These are phyloP conservation scores for Hawksworthiomyces lignivorus DNA, from an alignment of 2,329 filamentous ascomycete species.

Conservation along the genomic window DNA sequence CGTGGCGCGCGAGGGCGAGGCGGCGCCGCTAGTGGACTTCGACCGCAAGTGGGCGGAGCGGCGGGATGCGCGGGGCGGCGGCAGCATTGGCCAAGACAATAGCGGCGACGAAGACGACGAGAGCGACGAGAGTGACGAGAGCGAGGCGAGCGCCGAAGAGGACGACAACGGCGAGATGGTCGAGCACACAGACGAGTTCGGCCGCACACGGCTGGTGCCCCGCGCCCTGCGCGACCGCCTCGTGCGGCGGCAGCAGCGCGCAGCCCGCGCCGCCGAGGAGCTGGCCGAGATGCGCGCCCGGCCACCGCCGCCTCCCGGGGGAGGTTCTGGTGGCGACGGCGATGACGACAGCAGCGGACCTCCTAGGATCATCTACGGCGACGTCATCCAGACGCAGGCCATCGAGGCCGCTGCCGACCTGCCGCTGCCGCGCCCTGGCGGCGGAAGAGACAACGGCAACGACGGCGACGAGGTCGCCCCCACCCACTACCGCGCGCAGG, in stretches of 20 bases:
- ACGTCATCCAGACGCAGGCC: slow-evolving; percentile 73
- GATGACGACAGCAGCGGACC: slow-evolving; percentile 32
- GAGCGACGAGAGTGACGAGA: slow-evolving; percentile 67
- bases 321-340: too few relatives aligned
- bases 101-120: slow-evolving; percentile 27
- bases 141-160: slow-evolving; percentile 58
- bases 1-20: slow-evolving; percentile 56
- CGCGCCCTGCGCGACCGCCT: slow-evolving; percentile 58
- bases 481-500: slow-evolving; percentile 76
- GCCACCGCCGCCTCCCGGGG: slow-evolving; percentile 47
- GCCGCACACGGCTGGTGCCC: slow-evolving; percentile 68
- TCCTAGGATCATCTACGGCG: slow-evolving; percentile 83
- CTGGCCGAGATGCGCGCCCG: slow-evolving; percentile 62
- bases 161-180: slow-evolving; percentile 51
- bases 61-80: slow-evolving; percentile 46
- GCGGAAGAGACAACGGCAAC: slow-evolving; percentile 35
- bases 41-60: slow-evolving; percentile 89
- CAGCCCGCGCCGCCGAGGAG: slow-evolving; percentile 44
- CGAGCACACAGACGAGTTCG: slow-evolving; percentile 88
- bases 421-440: slow-evolving; percentile 75
- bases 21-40: slow-evolving; percentile 77
- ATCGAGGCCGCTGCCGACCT: slow-evolving; percentile 64
- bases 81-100: slow-evolving; percentile 18
- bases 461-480: neutral
- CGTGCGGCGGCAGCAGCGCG: slow-evolving; percentile 47